Base-by-base conservation (phyloP, 2,329 filamentous ascomycete species). In the Purpureocillium lavendulum region DNA sequence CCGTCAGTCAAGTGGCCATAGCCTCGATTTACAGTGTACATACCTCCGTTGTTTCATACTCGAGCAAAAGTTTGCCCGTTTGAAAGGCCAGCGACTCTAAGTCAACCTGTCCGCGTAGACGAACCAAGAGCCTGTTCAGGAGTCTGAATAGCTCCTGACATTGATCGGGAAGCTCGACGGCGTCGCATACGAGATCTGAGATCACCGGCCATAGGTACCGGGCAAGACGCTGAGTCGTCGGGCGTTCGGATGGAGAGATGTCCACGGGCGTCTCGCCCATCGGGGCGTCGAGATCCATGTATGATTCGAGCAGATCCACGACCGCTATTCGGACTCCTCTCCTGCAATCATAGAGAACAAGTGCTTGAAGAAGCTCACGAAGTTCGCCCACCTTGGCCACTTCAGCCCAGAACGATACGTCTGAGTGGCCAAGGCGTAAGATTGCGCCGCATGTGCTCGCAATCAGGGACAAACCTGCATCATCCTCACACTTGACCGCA, bases 61-160 rank as follows among this genome's bases (percentile, higher is more conserved):
- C 44, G 5, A 71, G 53, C 11, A 73, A 48, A 24, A 62, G 40
- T 31, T 59, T 48, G 26, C 60, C 54, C 5, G 48, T 35, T 16
- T 53, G 46, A 21, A 52, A 40, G 8, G 61, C 51, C 40, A 69
- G 48, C 5, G 41, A 39, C 5, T 48, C 43, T 2, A 61, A 47
- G 13, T 59, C 41, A 4, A 60, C 48, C 4, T 60, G 56, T 8
- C 58, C 56, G n/a, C 51, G 44, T 24, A 71, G 49, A 28, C 55
- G 60, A 36, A 55, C 52, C 28, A 74, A 59, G 14, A 75, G 52
- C 4, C 52, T 50, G 15, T 62, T 53, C 26, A 65, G 58, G 14
- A 74, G 46, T 3, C 48, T 46, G 38, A 78, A 66, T 13, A 70
- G 50, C 36, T 76, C 70, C 17, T 66, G 59, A 40, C 69, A 70